Evolutionary conservation across 257 asterid genomes (phyloP), one percentile per base, ranked within the genome.

Genomic region (Verbascum thapsus): DNA sequence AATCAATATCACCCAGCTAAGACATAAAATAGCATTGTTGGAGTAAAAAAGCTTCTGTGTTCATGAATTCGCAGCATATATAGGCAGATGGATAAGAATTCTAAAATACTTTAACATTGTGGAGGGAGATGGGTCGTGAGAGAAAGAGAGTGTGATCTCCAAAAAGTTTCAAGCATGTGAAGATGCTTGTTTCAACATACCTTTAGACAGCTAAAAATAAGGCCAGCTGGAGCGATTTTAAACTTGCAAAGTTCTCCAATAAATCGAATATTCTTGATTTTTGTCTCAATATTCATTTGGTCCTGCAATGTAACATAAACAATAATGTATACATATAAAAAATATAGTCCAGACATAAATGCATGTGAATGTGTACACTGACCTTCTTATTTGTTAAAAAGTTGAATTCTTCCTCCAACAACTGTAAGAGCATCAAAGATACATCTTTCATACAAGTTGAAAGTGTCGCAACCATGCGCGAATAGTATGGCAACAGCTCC

Each of bases 231-330:
- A 20, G 99, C 97, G 66, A 94, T 81, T 83, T 85, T 86, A 53
- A 94, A 94, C 84, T 94, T 94, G 95, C 97, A 87, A 72, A 94
- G 96, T 76, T 94, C 99, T 68, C 99, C 99, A 71, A 94, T 84
- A 74, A 94, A 94, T 37, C 99, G 82, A 44, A 94, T 94, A 69
- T 94, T 94, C 83, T 95, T 78, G 73, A 94, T 94, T 74, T 94
- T 94, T 50, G 97, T 87, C 77, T 94, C 99, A 32, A 94, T 94
- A 77, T 94, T 94, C 94, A 94, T 87, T 80, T 94, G 99, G 81
- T 94, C 97, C 99, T 94, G 91, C 79, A 77, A 55, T 43, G 45
- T 23, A 63, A 54, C 23, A 66, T 51, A 39, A 77, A 13, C 58
- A 62, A 59, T 66, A 50, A 18, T 35, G 58, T 38, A 17, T 54